phyloP scores from a whole-genome alignment of 345 rosid genomes.

The Eucalyptus globulus region DNA sequence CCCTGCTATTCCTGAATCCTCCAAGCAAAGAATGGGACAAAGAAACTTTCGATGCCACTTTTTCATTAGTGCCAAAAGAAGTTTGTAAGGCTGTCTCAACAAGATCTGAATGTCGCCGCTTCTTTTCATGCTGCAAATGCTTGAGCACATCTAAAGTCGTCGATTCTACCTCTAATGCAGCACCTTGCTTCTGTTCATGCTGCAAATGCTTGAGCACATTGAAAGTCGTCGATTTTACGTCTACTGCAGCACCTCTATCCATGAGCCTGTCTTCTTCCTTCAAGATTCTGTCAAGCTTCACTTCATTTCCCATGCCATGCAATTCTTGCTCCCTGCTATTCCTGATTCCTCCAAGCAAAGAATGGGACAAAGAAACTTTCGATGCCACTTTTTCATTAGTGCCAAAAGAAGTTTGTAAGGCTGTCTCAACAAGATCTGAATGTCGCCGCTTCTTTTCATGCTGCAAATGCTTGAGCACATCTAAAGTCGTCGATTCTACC shows the following conservation, averaged over 20 bases:
- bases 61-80: conserved; percentile 4
- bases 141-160: neutral
- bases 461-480: conserved; percentile 10
- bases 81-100: conserved; percentile 9
- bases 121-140: conserved; percentile 17
- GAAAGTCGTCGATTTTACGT: neutral
- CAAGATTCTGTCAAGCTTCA: conserved; percentile 8
- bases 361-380: neutral
- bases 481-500: neutral
- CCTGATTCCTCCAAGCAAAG: neutral
- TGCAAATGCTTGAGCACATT: conserved; percentile 8
- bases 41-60: neutral
- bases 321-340: neutral
- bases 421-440: conserved; percentile 26
- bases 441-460: conserved; percentile 19
- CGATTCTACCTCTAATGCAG: conserved; percentile 1
- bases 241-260: conserved; percentile 11
- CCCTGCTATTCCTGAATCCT: neutral
- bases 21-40: neutral
- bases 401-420: conserved; percentile 5
- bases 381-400: conserved; percentile 6
- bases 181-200: conserved; percentile 13
- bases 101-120: conserved; percentile 32
- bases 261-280: conserved; percentile 7
- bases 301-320: neutral